Conservation (phyloP, 2,329 filamentous ascomycete genomes). For the Clonostachys solani region DNA sequence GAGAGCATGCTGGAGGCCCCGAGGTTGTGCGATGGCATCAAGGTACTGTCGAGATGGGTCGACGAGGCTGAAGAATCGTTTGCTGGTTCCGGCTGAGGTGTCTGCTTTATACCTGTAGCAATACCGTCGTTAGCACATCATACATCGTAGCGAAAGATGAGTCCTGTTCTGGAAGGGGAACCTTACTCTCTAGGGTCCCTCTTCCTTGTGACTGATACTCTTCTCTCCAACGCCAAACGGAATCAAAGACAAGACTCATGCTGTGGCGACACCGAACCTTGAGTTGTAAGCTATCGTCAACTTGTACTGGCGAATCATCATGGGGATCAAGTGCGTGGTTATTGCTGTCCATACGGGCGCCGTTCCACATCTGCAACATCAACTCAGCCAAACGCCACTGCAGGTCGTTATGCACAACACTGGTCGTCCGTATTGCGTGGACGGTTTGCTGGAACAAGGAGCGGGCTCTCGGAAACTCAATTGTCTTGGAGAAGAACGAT, state of each 20-base stretch:
- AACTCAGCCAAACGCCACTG: conserved; percentile 77
- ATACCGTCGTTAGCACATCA: no score
- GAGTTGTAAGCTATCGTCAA: conserved; percentile 71
- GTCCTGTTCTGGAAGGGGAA: not conserved
- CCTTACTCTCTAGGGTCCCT: conserved; percentile 67
- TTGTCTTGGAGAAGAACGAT: conserved; percentile 70
- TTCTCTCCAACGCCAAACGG: conserved; percentile 81
- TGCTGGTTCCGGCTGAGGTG: conserved; percentile 78
- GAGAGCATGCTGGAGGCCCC: conserved; percentile 40
- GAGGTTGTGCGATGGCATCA: conserved; percentile 36
- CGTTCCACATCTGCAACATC: conserved; percentile 86
- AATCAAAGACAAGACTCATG: conserved; percentile 82
- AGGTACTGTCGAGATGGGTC: conserved; percentile 58
- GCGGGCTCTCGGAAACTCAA: conserved; percentile 64
- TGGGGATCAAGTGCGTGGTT: conserved; percentile 42
- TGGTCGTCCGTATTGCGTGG: conserved; percentile 65
- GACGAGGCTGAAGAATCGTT: conserved; percentile 69
- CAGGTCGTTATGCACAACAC: conserved; percentile 73
- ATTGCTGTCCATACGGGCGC: conserved; percentile 48
- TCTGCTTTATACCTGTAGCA: conserved; percentile 69
- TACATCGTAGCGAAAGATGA: conserved; percentile 3
- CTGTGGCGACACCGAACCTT: conserved; percentile 82
- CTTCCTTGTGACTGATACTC: conserved; percentile 70
- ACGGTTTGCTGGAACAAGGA: conserved; percentile 69
- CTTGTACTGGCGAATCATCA: conserved; percentile 41